Evolutionary conservation across 2,329 filamentous ascomycete genomes (phyloP).

Genomic region (Dothistroma septosporum): DNA sequence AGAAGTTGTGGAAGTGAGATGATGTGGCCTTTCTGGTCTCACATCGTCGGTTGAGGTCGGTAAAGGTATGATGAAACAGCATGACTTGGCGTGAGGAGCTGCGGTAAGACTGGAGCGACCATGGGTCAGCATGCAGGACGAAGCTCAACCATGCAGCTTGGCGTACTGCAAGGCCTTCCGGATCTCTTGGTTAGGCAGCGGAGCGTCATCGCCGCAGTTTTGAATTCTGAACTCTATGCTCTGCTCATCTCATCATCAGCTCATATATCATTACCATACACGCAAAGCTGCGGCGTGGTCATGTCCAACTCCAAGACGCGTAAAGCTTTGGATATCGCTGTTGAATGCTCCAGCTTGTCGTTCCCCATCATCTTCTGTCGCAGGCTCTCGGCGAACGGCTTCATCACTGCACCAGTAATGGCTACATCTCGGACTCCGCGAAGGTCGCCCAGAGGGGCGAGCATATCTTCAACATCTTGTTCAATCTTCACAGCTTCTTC

Average conservation of each 20-base stretch:
- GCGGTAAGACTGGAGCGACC: too few relatives aligned
- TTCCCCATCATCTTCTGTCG: slow-evolving; percentile 33
- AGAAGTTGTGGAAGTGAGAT: background rate
- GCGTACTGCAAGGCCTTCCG: too few relatives aligned
- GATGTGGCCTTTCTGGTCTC: background rate
- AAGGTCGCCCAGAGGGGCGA: slow-evolving; percentile 41
- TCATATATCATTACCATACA: slow-evolving; percentile 29
- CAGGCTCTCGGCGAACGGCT: slow-evolving; percentile 36
- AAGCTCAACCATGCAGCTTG: too few relatives aligned
- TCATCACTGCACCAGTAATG: slow-evolving; percentile 39
- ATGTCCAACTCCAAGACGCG: slow-evolving; percentile 13
- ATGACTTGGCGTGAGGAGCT: background rate
- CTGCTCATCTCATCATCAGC: slow-evolving; percentile 4
- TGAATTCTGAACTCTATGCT: too few relatives aligned
- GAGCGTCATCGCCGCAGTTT: too few relatives aligned
- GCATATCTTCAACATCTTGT: slow-evolving; percentile 39
- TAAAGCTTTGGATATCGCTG: background rate
- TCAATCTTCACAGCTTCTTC: slow-evolving; percentile 32
- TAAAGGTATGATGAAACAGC: background rate
- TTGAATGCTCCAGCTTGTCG: slow-evolving; percentile 3
- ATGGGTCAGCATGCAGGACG: too few relatives aligned
- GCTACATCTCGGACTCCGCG: slow-evolving; percentile 35
- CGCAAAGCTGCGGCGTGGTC: slow-evolving; percentile 19
- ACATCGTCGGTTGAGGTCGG: background rate
- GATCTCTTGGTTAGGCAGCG: too few relatives aligned